Percentiles rank a stretch among this genome's conserved stretches.
Evolutionary conservation across 2,329 filamentous ascomycete species (phyloP).

Genomic region (Colletotrichum echinochloae): DNA sequence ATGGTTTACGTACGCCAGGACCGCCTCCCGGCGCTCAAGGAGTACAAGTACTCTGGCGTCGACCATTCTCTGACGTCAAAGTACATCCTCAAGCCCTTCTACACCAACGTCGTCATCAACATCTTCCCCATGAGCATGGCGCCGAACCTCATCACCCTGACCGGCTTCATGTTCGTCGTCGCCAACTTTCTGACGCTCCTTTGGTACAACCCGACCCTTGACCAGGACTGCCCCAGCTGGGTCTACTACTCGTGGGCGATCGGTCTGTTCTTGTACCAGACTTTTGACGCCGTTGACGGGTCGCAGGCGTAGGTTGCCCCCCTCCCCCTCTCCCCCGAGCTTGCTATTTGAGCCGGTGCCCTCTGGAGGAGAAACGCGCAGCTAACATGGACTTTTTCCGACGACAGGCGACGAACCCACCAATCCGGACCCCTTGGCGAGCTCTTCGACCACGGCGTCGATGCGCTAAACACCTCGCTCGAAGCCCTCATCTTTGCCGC

Average conservation of each 20-base stretch:
- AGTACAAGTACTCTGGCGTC: constrained; percentile 95
- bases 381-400: constrained; percentile 11
- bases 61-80: constrained; percentile 91
- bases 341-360: background rate
- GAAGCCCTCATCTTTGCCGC: constrained; percentile 93
- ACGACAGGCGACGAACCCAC: constrained; percentile 81
- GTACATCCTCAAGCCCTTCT: constrained; percentile 98
- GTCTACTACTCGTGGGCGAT: constrained; percentile 93
- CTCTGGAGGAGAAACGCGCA: background rate
- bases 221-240: constrained; percentile 94
- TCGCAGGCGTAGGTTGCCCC: constrained; percentile 81
- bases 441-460: constrained; percentile 97
- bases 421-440: constrained; percentile 96
- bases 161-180: constrained; percentile 90
- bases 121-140: constrained; percentile 97
- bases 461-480: constrained; percentile 95
- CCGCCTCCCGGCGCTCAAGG: constrained; percentile 85
- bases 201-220: constrained; percentile 95
- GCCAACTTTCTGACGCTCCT: constrained; percentile 90
- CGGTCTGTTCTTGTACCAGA: constrained; percentile 96
- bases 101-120: constrained; percentile 92
- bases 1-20: constrained; percentile 98
- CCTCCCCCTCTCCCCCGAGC: background rate
- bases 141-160: constrained; percentile 86
- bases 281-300: constrained; percentile 97